phyloP scores from a whole-genome alignment of 441 rosid genomes.

The Erysimum cheiri region DNA sequence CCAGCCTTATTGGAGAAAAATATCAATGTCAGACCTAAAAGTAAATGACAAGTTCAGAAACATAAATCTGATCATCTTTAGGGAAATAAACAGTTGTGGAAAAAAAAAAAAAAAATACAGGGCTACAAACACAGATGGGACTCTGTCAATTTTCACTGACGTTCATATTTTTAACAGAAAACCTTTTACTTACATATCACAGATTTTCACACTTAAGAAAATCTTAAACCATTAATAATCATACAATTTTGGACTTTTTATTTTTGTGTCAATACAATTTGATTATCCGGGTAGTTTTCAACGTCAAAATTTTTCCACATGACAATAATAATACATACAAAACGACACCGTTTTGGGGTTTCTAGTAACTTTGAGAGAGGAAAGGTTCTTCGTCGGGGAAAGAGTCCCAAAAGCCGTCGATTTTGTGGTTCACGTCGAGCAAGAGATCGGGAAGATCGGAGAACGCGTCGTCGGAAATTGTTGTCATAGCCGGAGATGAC shows the following conservation, averaged over 20 bases:
- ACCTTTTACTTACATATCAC: slow-evolving; percentile 30
- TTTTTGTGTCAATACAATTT: slow-evolving; percentile 8
- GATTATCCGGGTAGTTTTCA: slow-evolving; percentile 1
- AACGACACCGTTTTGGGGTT: slow-evolving; percentile 32
- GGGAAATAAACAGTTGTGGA: slow-evolving; percentile 29
- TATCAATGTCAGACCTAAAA: slow-evolving; percentile 20
- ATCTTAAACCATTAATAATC: slow-evolving; percentile 7
- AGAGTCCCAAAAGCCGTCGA: slow-evolving; percentile 54
- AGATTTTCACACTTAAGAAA: neutral
- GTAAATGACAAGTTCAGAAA: slow-evolving; percentile 34
- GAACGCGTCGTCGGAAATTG: slow-evolving; percentile 55
- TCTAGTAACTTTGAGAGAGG: slow-evolving; percentile 37
- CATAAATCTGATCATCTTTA: slow-evolving; percentile 20
- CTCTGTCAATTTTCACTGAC: slow-evolving; percentile 37
- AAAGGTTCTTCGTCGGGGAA: slow-evolving; percentile 47
- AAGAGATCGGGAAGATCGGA: slow-evolving; percentile 75
- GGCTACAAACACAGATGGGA: slow-evolving; percentile 35
- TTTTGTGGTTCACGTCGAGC: slow-evolving; percentile 42
- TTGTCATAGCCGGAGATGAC: slow-evolving; percentile 37
- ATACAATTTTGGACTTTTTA: neutral
- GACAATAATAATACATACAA: slow-evolving; percentile 23
- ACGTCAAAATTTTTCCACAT: slow-evolving; percentile 18
- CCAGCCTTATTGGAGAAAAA: slow-evolving; percentile 9
- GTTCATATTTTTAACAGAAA: slow-evolving; percentile 23
- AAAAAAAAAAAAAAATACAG: slow-evolving; percentile 8